These are phyloP conservation scores for Butyriboletus loyo DNA, from an alignment of 768 basidiomycete species.

Conservation along the genomic window DNA sequence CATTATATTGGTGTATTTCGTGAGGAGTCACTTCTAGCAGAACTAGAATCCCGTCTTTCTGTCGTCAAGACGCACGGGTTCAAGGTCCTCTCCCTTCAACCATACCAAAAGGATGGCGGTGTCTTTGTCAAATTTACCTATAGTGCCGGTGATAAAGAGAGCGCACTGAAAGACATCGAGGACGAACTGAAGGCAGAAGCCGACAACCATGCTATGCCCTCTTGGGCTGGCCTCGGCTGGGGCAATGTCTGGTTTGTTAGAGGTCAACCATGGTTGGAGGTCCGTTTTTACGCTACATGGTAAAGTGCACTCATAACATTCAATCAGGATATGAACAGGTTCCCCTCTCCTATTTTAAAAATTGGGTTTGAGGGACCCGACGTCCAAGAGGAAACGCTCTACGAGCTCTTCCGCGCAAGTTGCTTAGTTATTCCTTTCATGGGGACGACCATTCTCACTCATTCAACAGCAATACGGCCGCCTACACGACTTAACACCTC, in stretches of 20 bases:
- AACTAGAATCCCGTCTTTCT: slow-evolving; percentile 48
- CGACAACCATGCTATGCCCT: slow-evolving; percentile 50
- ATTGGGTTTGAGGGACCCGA: slow-evolving; percentile 91
- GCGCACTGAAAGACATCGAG: slow-evolving; percentile 48
- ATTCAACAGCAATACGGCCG: slow-evolving; percentile 71
- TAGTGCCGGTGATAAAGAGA: slow-evolving; percentile 35
- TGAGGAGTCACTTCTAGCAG: slow-evolving; percentile 52
- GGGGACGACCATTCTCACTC: not conserved
- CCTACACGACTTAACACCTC: slow-evolving; percentile 62
- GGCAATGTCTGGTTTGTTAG: slow-evolving; percentile 70
- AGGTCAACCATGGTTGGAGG: slow-evolving; percentile 82
- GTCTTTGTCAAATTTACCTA: slow-evolving; percentile 78
- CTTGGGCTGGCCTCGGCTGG: slow-evolving; percentile 53
- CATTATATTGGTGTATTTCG: slow-evolving; percentile 60
- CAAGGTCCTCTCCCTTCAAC: slow-evolving; percentile 58
- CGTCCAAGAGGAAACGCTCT: slow-evolving; percentile 74
- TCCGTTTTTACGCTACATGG: slow-evolving; percentile 26
- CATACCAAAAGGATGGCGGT: slow-evolving; percentile 78
- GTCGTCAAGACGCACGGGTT: slow-evolving; percentile 56
- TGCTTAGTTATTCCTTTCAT: not conserved
- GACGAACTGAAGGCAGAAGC: slow-evolving; percentile 43
- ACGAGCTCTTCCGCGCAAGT: slow-evolving; percentile 72
- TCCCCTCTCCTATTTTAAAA: slow-evolving; percentile 66
- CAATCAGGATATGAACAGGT: slow-evolving; percentile 78
- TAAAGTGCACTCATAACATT: not conserved